A percentile compares a stretch with the other conserved stretches of the same genome.
phyloP scores from a whole-genome alignment of 2,329 filamentous ascomycete genomes.

The Hymenoscyphus albidus region DNA sequence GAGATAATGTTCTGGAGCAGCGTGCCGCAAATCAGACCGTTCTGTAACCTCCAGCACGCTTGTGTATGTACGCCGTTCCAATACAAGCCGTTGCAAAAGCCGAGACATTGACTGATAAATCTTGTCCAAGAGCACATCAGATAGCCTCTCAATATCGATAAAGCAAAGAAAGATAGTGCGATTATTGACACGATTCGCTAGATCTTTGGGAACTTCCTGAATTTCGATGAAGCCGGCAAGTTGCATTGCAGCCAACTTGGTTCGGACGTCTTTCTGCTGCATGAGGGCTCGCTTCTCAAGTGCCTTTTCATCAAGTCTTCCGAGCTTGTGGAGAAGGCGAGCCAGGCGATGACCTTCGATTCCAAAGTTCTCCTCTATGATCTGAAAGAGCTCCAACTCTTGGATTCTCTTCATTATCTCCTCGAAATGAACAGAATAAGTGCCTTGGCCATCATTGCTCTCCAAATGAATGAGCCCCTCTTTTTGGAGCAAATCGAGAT shows the following conservation, averaged over 20 bases:
- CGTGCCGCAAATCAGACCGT: slow-evolving; percentile 78
- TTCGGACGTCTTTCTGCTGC: slow-evolving; percentile 79
- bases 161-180: slow-evolving; percentile 90
- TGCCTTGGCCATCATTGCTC: slow-evolving; percentile 58
- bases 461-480: slow-evolving; percentile 64
- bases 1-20: slow-evolving; percentile 72
- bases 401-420: slow-evolving; percentile 66
- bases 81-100: slow-evolving; percentile 72
- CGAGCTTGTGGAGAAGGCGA: slow-evolving; percentile 78
- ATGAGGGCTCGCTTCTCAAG: slow-evolving; percentile 77
- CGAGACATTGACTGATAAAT: slow-evolving; percentile 88
- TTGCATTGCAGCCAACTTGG: slow-evolving; percentile 80
- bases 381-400: slow-evolving; percentile 74
- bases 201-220: slow-evolving; percentile 90
- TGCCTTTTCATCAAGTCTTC: slow-evolving; percentile 92
- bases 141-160: slow-evolving; percentile 73
- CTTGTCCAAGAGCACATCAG: slow-evolving; percentile 69
- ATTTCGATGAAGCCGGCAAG: slow-evolving; percentile 83
- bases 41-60: slow-evolving; percentile 77
- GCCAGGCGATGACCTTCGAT: slow-evolving; percentile 75
- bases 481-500: slow-evolving; percentile 69
- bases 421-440: slow-evolving; percentile 84
- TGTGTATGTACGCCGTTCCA: slow-evolving; percentile 68
- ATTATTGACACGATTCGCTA: slow-evolving; percentile 63
- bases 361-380: slow-evolving; percentile 74